A percentile compares a stretch with the other conserved stretches of the same genome.
Evolutionary conservation across 2,329 filamentous ascomycete genomes (phyloP).

Genomic region (Biscogniauxia marginata): DNA sequence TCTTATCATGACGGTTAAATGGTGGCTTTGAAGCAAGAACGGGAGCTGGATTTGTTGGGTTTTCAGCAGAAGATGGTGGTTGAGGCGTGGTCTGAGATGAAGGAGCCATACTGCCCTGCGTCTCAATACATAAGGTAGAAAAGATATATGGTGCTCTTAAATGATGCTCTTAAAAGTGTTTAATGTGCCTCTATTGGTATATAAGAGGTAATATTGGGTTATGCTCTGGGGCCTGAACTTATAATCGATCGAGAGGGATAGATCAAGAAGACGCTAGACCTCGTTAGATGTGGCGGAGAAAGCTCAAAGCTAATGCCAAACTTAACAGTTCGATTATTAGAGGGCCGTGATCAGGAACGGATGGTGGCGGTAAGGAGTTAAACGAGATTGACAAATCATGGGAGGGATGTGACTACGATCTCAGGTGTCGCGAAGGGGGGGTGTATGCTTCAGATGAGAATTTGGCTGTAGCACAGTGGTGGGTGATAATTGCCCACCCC

Average conservation of each 20-base stretch:
- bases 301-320: background rate
- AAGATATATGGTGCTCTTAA: too few species aligned
- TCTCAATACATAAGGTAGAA: background rate
- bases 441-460: too few species aligned
- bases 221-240: too few species aligned
- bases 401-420: background rate
- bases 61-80: background rate
- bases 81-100: background rate
- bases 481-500: background rate
- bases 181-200: background rate
- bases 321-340: background rate
- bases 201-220: too few species aligned
- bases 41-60: background rate
- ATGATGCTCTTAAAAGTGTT: too few species aligned
- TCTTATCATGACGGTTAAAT: constrained; percentile 14
- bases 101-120: background rate
- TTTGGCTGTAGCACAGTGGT: background rate
- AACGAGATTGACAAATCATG: background rate
- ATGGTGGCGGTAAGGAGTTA: background rate
- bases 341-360: background rate
- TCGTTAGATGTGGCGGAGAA: background rate
- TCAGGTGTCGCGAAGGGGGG: background rate
- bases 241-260: too few species aligned
- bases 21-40: constrained; percentile 1
- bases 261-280: too few species aligned